Evolutionary conservation across 2,329 filamentous ascomycete species (phyloP).

Genomic region (Cladosporium sphaerospermum): DNA sequence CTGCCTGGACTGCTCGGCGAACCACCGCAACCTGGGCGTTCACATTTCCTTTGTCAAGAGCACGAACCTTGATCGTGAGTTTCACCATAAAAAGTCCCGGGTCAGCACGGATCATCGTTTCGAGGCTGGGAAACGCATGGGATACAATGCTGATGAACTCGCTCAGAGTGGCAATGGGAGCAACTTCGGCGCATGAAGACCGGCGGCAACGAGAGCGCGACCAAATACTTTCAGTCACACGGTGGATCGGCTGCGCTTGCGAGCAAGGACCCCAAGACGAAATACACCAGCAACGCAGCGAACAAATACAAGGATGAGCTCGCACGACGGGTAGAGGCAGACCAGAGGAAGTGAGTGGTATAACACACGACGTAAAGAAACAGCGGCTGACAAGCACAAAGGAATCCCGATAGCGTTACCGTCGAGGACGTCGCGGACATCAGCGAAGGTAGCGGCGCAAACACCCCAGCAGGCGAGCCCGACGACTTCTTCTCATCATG

Average conservation of each 20-base stretch:
- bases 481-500: conserved; percentile 99
- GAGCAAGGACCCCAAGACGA: conserved; percentile 94
- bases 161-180: conserved; percentile 88
- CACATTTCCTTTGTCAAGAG: conserved; percentile 99
- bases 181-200: conserved; percentile 97
- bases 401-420: conserved; percentile 77
- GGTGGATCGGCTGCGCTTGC: conserved; percentile 88
- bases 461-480: conserved; percentile 72
- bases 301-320: conserved; percentile 98
- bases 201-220: conserved; percentile 94
- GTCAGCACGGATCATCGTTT: neutral
- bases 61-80: conserved; percentile 93
- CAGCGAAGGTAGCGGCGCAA: conserved; percentile 55
- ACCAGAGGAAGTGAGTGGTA: conserved; percentile 69
- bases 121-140: too few relatives aligned
- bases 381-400: conserved; percentile 36
- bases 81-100: conserved; percentile 11
- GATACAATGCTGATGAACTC: neutral
- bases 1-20: conserved; percentile 93
- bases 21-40: conserved; percentile 94
- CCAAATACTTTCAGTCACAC: conserved; percentile 96
- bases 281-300: conserved; percentile 90
- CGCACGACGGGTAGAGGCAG: conserved; percentile 73
- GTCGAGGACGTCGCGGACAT: conserved; percentile 66
- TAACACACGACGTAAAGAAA: neutral